Base-by-base conservation (phyloP, 169 alveolate species). In the Babesia caballi region DNA sequence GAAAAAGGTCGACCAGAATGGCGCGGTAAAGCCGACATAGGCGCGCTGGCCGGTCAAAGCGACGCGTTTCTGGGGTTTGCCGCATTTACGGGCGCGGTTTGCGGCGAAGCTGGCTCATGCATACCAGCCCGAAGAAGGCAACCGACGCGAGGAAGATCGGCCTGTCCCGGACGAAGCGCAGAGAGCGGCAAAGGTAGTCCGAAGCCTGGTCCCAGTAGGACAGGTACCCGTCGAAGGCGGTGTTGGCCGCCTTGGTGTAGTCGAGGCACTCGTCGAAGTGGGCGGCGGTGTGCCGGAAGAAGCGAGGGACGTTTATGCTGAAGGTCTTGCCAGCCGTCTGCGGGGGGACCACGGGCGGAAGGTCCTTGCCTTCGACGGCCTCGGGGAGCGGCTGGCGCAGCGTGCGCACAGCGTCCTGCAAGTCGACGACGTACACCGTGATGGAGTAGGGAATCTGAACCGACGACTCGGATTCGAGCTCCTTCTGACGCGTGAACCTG, bases 371-470 rank as follows among this genome's bases (percentile, higher is more conserved):
- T 3, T 53, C 21, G 32, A 15, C 17, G 35, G 49, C 65, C 32
- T 23, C 80, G 3, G 87, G 87, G 3, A 78, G 49, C 3, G 36
- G 57, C 50, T 21, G 57, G 21, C 44, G n/a, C 53, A 78, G 42
- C 35, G 47, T 33, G n/a, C 21, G n/a, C 52, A 44, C 53, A 33
- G 83, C 46, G 33, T 68, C 68, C 14, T 63, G 46, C 21, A 78
- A 49, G 19, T 78, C 66, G 2, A 78, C 33, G 28, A 23, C 71
- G 27, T 68, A 15, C 4, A 78, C 53, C 56, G 21, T 63, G 35
- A 78, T 58, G 0, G 51, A 33, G 32, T 69, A 23, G 15, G 87
- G 87, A 27, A 78, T 33, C 66, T 30, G 27, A 21, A 78, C 50
- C 36, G 54, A 47, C 1, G 44, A 15, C 58, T 15, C 4, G 15